These are phyloP conservation scores for Pyricularia sp. DNA, from an alignment of 2,329 filamentous ascomycete genomes.

Conservation along the genomic window DNA sequence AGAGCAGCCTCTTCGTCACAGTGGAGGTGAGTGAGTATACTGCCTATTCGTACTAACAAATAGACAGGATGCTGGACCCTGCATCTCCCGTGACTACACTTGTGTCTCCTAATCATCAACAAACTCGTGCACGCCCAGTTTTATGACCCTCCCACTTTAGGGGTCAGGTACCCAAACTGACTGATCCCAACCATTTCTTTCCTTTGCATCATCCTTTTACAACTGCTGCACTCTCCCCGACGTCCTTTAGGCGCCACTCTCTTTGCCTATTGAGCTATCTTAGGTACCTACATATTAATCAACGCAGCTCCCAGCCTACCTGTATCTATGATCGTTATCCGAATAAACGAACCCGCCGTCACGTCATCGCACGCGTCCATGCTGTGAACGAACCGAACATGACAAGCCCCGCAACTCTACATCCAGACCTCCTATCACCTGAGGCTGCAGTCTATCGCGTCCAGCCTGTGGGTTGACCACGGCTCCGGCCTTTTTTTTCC, in stretches of 20 bases:
- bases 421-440: constrained; percentile 1
- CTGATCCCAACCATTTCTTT: background rate
- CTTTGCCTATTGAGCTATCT: background rate
- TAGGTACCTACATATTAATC: background rate
- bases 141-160: background rate
- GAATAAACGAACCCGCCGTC: background rate
- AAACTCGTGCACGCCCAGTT: background rate
- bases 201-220: background rate
- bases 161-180: background rate
- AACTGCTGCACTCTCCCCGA: background rate
- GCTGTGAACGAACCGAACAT: constrained; percentile 3
- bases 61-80: background rate
- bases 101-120: constrained; percentile 1
- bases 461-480: background rate
- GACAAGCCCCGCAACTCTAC: constrained; percentile 3
- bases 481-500: background rate
- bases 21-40: background rate
- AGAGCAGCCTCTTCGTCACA: background rate
- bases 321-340: background rate
- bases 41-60: background rate
- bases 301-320: background rate
- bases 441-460: background rate
- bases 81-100: constrained; percentile 2
- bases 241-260: background rate
- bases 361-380: constrained; percentile 5